These are phyloP conservation scores for Oenanthe javanica DNA, from an alignment of 140 eudicot species.

Conservation along the genomic window DNA sequence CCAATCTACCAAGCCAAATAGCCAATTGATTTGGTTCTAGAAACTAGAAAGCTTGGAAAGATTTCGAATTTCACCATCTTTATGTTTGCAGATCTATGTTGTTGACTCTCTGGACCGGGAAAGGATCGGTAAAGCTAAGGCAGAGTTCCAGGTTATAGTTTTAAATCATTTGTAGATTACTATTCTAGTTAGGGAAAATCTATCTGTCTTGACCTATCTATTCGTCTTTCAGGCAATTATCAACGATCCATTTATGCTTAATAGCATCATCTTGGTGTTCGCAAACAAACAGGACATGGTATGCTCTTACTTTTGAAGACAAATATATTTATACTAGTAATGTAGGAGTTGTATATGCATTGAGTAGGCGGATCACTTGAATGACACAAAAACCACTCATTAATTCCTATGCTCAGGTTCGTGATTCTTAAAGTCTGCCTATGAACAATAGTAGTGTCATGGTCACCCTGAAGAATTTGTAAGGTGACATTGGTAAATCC, in stretches of 20 bases:
- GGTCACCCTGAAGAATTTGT: not conserved
- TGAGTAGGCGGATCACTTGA: not conserved
- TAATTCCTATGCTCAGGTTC: not conserved
- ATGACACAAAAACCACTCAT: not conserved
- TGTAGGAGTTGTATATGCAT: not conserved
- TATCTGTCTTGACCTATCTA: constrained; percentile 14
- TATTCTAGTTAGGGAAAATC: constrained; percentile 5
- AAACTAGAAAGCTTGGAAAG: not conserved
- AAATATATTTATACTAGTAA: not conserved
- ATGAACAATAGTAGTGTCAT: not conserved
- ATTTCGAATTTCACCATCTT: not conserved
- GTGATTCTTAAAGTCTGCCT: not conserved
- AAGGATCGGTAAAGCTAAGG: constrained; percentile 86
- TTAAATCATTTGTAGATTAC: constrained; percentile 7
- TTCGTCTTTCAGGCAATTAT: constrained; percentile 67
- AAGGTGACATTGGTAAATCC: too few species aligned
- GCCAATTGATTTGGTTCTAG: too few species aligned
- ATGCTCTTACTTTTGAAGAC: constrained; percentile 15
- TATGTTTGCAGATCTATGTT: constrained; percentile 73
- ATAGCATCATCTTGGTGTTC: constrained; percentile 90
- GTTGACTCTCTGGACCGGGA: constrained; percentile 99
- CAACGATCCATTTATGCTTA: constrained; percentile 92
- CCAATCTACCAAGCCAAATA: not conserved
- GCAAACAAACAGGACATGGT: constrained; percentile 99
- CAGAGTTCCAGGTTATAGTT: constrained; percentile 77